Evolutionary conservation across 177 flowering plant genomes (phyloP), one percentile per base, ranked within the genome.

Genomic region (Tripterygium wilfordii): DNA sequence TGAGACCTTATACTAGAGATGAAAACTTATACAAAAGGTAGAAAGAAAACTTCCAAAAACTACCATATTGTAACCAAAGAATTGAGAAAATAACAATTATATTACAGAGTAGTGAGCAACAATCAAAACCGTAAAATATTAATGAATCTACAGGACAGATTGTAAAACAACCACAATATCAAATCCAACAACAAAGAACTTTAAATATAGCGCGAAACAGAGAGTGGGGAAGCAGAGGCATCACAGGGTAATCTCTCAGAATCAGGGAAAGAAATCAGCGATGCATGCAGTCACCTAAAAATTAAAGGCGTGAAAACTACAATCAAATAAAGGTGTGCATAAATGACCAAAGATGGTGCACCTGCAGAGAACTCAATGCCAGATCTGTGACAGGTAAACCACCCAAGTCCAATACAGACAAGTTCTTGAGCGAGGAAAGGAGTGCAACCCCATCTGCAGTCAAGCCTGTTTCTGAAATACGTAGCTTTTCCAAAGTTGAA

Each of bases 381-480:
- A 9, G 22, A 70, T 92, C 96, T 47, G 86, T 82, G 39, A 84
- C 85, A 49, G 86, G 92, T 38, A 92, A 65, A 37, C 97, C 96
- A 56, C 96, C 99, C 68, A 92, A 65, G 66, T 89, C 96, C 68
- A 92, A 67, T 23, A 67, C 25, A 36, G 64, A 64, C 56, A 88
- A 58, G 36, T 74, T 67, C 27, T 33, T 53, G 35, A 88, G 83
- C 14, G 86, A 71, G 54, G 87, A 59, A 10, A 92, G 78, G 36
- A 61, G 71, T 14, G 25, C 46, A 45, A 88, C 56, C 13, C 85
- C 98, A 41, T 66, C 55, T n/a, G 74, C 75, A 6, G 83, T 80
- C 6, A 88, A 47, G 24, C 82, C 71, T 24, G 98, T 88, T 70
- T 80, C 78, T 39, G 98, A 61, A 49, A 92, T 41, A 57, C 63